Conservation (phyloP, 2,329 filamentous ascomycete genomes). For the Tolypocladium amazonense region DNA sequence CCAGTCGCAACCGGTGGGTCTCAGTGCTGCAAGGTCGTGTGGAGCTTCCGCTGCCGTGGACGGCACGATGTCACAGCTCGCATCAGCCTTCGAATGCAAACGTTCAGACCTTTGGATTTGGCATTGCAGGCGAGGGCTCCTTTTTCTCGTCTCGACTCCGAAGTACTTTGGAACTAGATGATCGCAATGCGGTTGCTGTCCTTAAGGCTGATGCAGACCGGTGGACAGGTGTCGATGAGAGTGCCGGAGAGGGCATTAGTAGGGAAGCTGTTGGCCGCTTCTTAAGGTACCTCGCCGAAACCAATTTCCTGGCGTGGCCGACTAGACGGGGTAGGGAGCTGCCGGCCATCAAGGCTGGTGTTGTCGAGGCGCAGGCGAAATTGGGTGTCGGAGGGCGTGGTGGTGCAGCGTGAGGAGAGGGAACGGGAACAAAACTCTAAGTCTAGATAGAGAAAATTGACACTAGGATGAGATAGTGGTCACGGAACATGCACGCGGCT, state of each 20-base stretch:
- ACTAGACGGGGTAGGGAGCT: background rate
- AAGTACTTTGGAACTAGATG: too few relatives aligned
- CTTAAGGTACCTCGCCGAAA: constrained; percentile 17
- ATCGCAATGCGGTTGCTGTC: constrained; percentile 51
- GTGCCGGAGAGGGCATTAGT: constrained; percentile 26
- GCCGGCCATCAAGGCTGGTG: background rate
- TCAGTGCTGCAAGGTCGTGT: background rate
- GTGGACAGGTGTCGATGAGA: constrained; percentile 49
- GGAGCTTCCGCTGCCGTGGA: background rate
- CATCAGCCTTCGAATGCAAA: background rate
- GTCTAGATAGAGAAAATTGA: too few relatives aligned
- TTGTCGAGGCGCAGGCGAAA: background rate
- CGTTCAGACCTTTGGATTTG: background rate
- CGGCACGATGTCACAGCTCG: background rate
- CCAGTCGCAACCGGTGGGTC: background rate
- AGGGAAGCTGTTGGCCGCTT: constrained; percentile 15
- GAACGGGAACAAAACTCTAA: too few relatives aligned
- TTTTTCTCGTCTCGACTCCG: too few relatives aligned
- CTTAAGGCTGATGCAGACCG: constrained; percentile 51
- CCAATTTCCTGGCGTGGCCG: constrained; percentile 17
- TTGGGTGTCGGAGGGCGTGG: background rate
- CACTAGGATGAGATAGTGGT: too few relatives aligned
- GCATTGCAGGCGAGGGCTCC: background rate
- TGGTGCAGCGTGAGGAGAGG: background rate
- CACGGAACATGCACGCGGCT: too few relatives aligned